phyloP scores from a whole-genome alignment of 306 rosid genomes.

The Ochetophila trinervis region DNA sequence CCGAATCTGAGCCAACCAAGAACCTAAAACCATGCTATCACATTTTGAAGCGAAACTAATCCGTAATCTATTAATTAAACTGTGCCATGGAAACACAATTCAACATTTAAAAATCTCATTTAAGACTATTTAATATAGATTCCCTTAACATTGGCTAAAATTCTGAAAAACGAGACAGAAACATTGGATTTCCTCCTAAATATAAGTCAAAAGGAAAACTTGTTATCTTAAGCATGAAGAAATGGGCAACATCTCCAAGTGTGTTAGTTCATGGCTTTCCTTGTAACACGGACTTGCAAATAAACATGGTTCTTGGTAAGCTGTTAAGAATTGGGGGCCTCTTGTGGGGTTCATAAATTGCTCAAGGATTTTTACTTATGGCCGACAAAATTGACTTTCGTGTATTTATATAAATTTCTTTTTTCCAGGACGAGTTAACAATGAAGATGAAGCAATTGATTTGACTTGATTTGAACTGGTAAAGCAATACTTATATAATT shows the following conservation, averaged over 20 bases:
- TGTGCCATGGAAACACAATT: neutral
- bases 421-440: too few relatives aligned
- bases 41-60: too few relatives aligned
- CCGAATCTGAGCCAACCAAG: neutral
- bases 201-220: conserved; percentile 22
- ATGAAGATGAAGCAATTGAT: too few relatives aligned
- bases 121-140: neutral
- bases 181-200: conserved; percentile 9
- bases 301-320: neutral
- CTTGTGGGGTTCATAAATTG: neutral
- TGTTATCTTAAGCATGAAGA: conserved; percentile 5
- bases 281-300: conserved; percentile 6
- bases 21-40: too few relatives aligned
- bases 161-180: conserved; percentile 19
- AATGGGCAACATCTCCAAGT: conserved; percentile 2
- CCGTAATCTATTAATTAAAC: too few relatives aligned
- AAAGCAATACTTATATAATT: too few relatives aligned
- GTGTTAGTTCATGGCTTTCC: neutral
- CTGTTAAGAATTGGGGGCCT: neutral
- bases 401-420: too few relatives aligned
- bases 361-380: neutral
- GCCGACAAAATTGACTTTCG: conserved; percentile 14
- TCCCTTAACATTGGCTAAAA: conserved; percentile 16
- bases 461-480: too few relatives aligned
- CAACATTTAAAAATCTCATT: neutral